Conservation (phyloP, 2,329 filamentous ascomycete species). For the Myriosclerotinia duriaeana region DNA sequence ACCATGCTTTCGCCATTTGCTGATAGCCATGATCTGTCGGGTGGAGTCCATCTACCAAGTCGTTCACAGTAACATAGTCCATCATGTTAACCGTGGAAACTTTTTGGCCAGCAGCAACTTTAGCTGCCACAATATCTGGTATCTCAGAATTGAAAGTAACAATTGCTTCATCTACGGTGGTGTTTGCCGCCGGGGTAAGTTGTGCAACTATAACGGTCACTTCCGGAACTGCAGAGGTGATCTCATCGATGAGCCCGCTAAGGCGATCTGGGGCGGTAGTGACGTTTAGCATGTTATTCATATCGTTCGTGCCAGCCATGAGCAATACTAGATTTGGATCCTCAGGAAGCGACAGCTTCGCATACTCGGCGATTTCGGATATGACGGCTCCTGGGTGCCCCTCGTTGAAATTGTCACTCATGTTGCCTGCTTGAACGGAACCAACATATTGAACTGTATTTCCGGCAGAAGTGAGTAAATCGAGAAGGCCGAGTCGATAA, state of each 20-base stretch:
- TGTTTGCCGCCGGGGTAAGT: slow-evolving; percentile 35
- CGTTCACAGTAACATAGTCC: slow-evolving; percentile 19
- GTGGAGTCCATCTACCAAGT: slow-evolving; percentile 29
- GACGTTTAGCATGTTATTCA: slow-evolving; percentile 33
- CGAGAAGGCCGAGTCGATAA: slow-evolving; percentile 41
- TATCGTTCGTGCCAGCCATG: slow-evolving; percentile 42
- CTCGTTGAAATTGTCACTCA: slow-evolving; percentile 41
- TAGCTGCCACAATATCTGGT: slow-evolving; percentile 25
- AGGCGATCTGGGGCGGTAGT: slow-evolving; percentile 41
- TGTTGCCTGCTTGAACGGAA: slow-evolving; percentile 38
- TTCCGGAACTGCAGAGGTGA: slow-evolving; percentile 38
- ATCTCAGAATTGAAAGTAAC: slow-evolving; percentile 29
- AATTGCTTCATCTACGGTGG: neutral
- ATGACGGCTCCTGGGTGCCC: slow-evolving; percentile 41
- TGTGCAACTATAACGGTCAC: slow-evolving; percentile 43
- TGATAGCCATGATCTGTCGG: slow-evolving; percentile 31
- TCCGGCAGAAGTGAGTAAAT: slow-evolving; percentile 32
- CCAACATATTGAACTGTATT: slow-evolving; percentile 40
- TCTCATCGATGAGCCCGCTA: slow-evolving; percentile 39
- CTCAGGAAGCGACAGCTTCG: slow-evolving; percentile 26
- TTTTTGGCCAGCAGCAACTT: slow-evolving; percentile 21
- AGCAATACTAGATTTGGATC: slow-evolving; percentile 41
- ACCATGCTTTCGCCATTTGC: slow-evolving; percentile 29
- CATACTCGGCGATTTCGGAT: slow-evolving; percentile 34
- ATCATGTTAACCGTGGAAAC: slow-evolving; percentile 27